Conservation (phyloP, 192 early-diverging fungal genomes). For the Backusella sp. region DNA sequence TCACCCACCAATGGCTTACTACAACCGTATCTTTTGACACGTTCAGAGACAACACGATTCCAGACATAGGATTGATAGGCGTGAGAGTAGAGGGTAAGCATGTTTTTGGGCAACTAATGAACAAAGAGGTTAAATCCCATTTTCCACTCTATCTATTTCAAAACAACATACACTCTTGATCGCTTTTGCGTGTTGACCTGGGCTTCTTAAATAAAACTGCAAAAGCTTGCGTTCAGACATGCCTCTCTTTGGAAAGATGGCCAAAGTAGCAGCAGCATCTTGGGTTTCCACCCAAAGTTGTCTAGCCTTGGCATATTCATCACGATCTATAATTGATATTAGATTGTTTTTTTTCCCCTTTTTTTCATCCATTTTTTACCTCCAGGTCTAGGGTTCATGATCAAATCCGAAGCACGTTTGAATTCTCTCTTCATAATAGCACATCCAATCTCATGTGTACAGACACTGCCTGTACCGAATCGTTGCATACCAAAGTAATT, state of each 20-base stretch:
- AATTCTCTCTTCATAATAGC: constrained; percentile 73
- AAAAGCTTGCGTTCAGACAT: constrained; percentile 61
- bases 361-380: constrained; percentile 36
- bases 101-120: constrained; percentile 73
- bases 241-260: constrained; percentile 62
- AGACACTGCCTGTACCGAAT: constrained; percentile 84
- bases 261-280: constrained; percentile 61
- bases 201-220: constrained; percentile 7
- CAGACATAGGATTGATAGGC: constrained; percentile 95
- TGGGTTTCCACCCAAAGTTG: constrained; percentile 60
- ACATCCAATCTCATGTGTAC: constrained; percentile 80
- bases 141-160: neutral
- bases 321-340: constrained; percentile 48
- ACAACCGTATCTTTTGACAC: constrained; percentile 66
- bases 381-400: constrained; percentile 79
- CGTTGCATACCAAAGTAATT: constrained; percentile 99
- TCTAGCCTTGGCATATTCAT: constrained; percentile 63
- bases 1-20: constrained; percentile 77
- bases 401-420: constrained; percentile 70
- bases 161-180: constrained; percentile 49
- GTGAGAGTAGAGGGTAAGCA: constrained; percentile 92
- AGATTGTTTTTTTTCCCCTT: too few relatives aligned
- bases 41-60: constrained; percentile 83
- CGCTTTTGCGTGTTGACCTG: constrained; percentile 57
- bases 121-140: neutral